These are phyloP conservation scores for Exophiala viscosa DNA, from an alignment of 2,329 filamentous ascomycete species.

Conservation along the genomic window DNA sequence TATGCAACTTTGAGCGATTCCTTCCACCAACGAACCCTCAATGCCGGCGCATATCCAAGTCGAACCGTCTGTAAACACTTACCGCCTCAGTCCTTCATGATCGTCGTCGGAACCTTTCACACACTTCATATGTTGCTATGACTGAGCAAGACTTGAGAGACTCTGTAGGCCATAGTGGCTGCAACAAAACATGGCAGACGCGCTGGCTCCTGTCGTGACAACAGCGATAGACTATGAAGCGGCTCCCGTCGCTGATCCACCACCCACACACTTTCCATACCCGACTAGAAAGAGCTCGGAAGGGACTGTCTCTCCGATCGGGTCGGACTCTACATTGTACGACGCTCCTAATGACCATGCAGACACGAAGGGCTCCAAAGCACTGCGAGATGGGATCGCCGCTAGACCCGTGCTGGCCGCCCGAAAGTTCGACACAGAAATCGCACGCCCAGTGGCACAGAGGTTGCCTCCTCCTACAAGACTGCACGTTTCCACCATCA, in stretches of 20 bases:
- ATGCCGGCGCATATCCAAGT: too few species aligned
- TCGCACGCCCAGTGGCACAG: constrained; percentile 9
- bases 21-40: too few species aligned
- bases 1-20: too few species aligned
- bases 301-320: not conserved
- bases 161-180: not conserved
- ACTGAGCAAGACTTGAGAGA: not conserved
- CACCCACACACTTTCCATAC: constrained; percentile 10
- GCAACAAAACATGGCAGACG: constrained; percentile 13
- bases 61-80: too few species aligned
- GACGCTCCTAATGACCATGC: not conserved
- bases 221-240: constrained; percentile 11
- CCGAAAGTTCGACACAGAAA: constrained; percentile 19
- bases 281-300: not conserved
- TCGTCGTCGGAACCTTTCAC: too few species aligned
- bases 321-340: constrained; percentile 6
- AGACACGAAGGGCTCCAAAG: not conserved
- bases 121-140: too few species aligned
- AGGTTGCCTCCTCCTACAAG: constrained; percentile 2
- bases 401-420: constrained; percentile 10
- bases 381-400: not conserved
- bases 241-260: constrained; percentile 10
- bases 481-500: constrained; percentile 8
- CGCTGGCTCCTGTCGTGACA: constrained; percentile 11
- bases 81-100: too few species aligned